A percentile compares a stretch with the other conserved stretches of the same genome.
These are phyloP conservation scores for Pyracantha coccinea DNA, from an alignment of 331 rosid species.

Conservation along the genomic window DNA sequence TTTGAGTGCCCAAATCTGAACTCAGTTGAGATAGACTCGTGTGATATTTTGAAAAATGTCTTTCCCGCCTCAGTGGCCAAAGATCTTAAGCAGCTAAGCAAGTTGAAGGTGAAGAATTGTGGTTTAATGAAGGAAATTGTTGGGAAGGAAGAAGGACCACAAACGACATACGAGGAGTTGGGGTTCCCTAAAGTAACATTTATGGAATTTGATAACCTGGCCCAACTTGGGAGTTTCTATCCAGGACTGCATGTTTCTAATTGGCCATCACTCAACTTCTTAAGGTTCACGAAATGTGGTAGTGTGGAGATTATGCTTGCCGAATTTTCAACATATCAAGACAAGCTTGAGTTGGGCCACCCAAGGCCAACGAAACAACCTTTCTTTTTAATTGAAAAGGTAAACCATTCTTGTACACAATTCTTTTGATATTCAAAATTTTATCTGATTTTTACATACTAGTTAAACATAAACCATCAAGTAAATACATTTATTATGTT, in stretches of 20 bases:
- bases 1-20: not conserved
- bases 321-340: not conserved
- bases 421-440: not conserved
- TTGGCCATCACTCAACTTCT: not conserved
- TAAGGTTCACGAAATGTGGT: fast-evolving
- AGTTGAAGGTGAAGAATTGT: fast-evolving
- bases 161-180: not conserved
- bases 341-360: not conserved
- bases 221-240: not conserved
- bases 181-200: not conserved
- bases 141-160: not conserved
- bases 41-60: not conserved
- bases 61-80: not conserved
- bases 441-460: too few relatives aligned
- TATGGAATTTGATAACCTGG: fast-evolving
- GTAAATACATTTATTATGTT: too few relatives aligned
- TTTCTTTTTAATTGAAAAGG: not conserved
- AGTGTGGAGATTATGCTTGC: not conserved
- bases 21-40: fast-evolving
- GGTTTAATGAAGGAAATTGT: not conserved
- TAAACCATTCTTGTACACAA: not conserved
- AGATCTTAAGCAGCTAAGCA: not conserved
- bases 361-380: not conserved
- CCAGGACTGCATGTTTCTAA: not conserved
- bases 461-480: too few relatives aligned